Base-by-base conservation (phyloP, 768 basidiomycete genomes). In the Cantharellus anzutake region DNA sequence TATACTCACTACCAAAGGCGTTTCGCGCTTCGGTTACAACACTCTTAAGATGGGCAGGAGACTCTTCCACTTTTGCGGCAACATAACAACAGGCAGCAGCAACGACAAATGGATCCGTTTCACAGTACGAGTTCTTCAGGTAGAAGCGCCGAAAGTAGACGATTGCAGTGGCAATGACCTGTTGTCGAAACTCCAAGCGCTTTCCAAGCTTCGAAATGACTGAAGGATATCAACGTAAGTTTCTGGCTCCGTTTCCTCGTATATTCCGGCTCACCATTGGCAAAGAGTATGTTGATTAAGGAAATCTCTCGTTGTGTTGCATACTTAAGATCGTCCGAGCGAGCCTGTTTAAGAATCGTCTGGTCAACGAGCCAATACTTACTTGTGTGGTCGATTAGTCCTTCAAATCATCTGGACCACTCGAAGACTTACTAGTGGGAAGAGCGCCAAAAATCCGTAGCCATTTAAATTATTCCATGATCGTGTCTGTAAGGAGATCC, bases 101-200 rank as follows among this genome's bases (percentile, higher is more conserved):
- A 56, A 97, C 92, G 60, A 93, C 75, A 66, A 88, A 92, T 0
- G 91, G 91, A 64, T 98, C 96, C 0, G 94, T 97, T 68, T 96
- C 92, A 73, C 87, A 91, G 67, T 92, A 94, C 4, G 82, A 77
- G 68, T 94, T 97, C 73, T 94, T 94, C 66, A 94, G 73, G 70
- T 98, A 99, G 72, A 97, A 98, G n/a, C 96, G 76, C 42, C 87
- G 81, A 71, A 98, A 96, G 72, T 90, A 98, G 44, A 97, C 84
- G 55, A 84, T 90, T 34, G 94, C 91, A 0, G 92, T 97, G 2
- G 94, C 90, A 60, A 92, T 86, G 2, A 87, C 89, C 50, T 92
- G 80, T 70, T 98, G 96, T 38, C 91, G 80, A 5, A 97, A 75
- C 48, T 74, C 73, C 44, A 93, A 75, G 63, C 84, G 84, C 72